phyloP scores from a whole-genome alignment of 306 rosid species.

The Potentilla sterilis region DNA sequence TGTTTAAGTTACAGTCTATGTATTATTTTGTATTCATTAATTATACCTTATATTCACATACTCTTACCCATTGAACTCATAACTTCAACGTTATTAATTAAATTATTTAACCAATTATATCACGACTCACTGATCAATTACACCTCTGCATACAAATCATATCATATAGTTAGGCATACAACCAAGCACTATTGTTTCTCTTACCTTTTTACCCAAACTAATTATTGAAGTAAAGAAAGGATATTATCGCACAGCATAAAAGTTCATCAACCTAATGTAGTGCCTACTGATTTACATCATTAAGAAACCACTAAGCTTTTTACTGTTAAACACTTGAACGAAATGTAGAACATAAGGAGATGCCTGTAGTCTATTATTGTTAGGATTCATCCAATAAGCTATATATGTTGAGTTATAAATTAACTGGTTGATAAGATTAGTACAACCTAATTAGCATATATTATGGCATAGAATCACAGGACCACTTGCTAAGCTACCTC shows the following conservation, averaged over 20 bases:
- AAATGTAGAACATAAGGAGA: background rate
- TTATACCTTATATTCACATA: too few species aligned
- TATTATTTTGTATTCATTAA: too few species aligned
- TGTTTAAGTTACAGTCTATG: too few species aligned
- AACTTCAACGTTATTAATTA: too few species aligned
- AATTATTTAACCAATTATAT: too few species aligned
- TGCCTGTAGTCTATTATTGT: background rate
- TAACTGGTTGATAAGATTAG: background rate
- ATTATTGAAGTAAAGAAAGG: conserved; percentile 24
- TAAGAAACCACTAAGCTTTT: conserved; percentile 12
- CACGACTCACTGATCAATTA: too few species aligned
- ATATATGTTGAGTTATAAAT: background rate
- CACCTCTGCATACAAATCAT: too few species aligned
- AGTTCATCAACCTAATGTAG: background rate
- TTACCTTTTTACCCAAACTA: conserved; percentile 16
- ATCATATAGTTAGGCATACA: conserved; percentile 3
- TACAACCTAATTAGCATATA: background rate
- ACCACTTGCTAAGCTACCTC: background rate
- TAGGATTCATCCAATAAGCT: background rate
- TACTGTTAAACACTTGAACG: conserved; percentile 5
- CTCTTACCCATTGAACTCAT: too few species aligned
- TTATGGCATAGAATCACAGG: background rate
- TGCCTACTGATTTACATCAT: conserved; percentile 4
- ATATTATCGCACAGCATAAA: conserved; percentile 2
- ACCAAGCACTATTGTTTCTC: conserved; percentile 28